Base-by-base conservation (phyloP, 2,329 filamentous ascomycete genomes). In the Raffaelea ambrosiae region DNA sequence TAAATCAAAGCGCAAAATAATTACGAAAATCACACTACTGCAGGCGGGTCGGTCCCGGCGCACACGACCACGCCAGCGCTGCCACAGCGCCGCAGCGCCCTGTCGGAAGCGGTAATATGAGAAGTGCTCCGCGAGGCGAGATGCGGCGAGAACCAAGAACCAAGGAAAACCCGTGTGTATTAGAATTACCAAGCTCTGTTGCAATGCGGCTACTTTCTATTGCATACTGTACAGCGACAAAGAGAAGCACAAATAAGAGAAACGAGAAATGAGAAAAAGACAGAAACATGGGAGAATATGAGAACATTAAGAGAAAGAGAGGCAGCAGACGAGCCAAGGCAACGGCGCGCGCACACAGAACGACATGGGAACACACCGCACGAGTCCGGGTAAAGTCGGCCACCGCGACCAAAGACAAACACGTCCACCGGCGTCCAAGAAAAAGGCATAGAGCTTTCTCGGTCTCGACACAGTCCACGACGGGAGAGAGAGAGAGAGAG, bases 1-100 rank as follows among this genome's bases (percentile, higher is more conserved):
- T 46, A 49, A 52, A 52, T 51, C 40, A 44, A 50, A 35, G 47
- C 43, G n/a, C 16, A 50, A 48, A 51, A 35, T 44, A 53, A 51
- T 35, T 46, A 3, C 13, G 35, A 46, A 53, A 36, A 31, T 35
- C n/a, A 5, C 41, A 10, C 18, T 43, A 21, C 14, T 23, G 40
- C 21, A 42, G 21, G 13, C 19, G 13, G 16, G 21, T n/a, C n/a
- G n/a, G n/a, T n/a, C n/a, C n/a, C n/a, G n/a, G n/a, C n/a, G 23
- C 5, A 42, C 5, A 42, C n/a, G 14, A 26, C 14, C 16, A 8
- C 9, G 20, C 13, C 18, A 40, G 10, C 39, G 10, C 14, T 20
- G 18, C 8, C 8, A 42, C 16, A n/a, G 23, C 20, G 21, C 21
- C 22, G 26, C 19, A 29, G 21, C 21, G 10, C 4, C n/a, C n/a